Conservation (phyloP, 306 rosid genomes). For the Prunus mongolica region DNA sequence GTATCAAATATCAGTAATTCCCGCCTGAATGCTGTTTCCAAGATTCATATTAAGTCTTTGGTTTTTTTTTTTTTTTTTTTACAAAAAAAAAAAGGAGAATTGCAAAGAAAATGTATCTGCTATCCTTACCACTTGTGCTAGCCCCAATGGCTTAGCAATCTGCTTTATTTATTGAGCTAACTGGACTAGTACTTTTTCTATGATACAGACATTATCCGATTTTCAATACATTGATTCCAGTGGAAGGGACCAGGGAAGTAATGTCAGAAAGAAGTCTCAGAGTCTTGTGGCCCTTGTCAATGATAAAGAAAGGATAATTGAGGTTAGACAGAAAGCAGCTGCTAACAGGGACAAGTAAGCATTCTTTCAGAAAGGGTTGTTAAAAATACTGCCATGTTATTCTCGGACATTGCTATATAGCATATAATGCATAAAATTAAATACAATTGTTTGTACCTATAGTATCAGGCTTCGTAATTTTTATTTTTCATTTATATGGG, state of each 20-base stretch:
- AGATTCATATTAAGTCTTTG: conserved; percentile 1
- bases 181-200: conserved; percentile 22
- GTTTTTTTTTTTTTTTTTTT: neutral
- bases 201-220: conserved; percentile 63
- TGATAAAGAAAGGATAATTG: conserved; percentile 78
- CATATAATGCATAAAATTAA: too few relatives aligned
- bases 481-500: neutral
- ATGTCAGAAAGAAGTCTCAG: conserved; percentile 85
- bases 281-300: conserved; percentile 75
- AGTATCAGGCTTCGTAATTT: neutral
- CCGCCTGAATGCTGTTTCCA: neutral
- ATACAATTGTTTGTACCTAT: neutral
- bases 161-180: conserved; percentile 7
- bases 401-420: neutral
- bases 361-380: neutral
- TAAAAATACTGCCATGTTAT: neutral
- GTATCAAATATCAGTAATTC: conserved; percentile 91
- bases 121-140: neutral
- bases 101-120: neutral
- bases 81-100: neutral
- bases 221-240: conserved; percentile 87
- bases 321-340: conserved; percentile 89
- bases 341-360: conserved; percentile 82
- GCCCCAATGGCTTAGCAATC: neutral
- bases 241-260: conserved; percentile 93